Percentiles rank a stretch among this genome's conserved stretches.
Conservation (phyloP, 1,284 basidiomycete genomes). For the Erythrobasidium hasegawianum region DNA sequence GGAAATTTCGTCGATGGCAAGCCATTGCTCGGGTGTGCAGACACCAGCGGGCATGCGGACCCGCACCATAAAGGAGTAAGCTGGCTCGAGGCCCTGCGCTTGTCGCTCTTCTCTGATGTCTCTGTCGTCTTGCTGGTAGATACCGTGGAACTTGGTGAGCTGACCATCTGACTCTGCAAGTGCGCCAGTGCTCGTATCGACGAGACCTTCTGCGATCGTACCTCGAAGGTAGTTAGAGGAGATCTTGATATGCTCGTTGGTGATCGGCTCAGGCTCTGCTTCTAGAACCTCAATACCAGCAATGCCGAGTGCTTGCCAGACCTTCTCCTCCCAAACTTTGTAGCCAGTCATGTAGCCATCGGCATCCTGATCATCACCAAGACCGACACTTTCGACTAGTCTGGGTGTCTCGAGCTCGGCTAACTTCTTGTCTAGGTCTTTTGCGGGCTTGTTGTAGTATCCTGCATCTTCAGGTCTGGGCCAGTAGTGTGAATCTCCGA, state of each 20-base stretch:
- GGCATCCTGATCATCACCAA: slow-evolving; percentile 96
- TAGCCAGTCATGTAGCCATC: slow-evolving; percentile 96
- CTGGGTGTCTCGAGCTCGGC: slow-evolving; percentile 68
- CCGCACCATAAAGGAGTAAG: slow-evolving; percentile 98
- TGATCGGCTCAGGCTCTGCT: slow-evolving; percentile 92
- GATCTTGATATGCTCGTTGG: slow-evolving; percentile 99
- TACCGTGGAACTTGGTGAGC: slow-evolving; percentile 68
- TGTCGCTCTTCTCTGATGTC: slow-evolving; percentile 96
- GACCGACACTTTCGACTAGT: slow-evolving; percentile 64
- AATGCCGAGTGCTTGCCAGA: slow-evolving; percentile 95
- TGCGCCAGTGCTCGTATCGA: slow-evolving; percentile 80
- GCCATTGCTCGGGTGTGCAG: slow-evolving; percentile 86
- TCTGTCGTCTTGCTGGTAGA: slow-evolving; percentile 68
- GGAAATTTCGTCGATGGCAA: slow-evolving; percentile 90
- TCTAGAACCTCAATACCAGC: slow-evolving; percentile 84
- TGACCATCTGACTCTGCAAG: slow-evolving; percentile 86
- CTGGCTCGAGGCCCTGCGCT: slow-evolving; percentile 88
- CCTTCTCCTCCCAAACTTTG: slow-evolving; percentile 82
- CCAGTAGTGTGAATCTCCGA: slow-evolving; percentile 99
- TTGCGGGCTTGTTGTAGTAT: slow-evolving; percentile 96
- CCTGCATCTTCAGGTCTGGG: slow-evolving; percentile 91
- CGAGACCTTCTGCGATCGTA: slow-evolving; percentile 84
- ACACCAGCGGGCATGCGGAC: slow-evolving; percentile 94
- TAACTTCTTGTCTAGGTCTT: slow-evolving; percentile 78
- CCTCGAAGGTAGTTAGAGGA: slow-evolving; percentile 91